phyloP scores from a whole-genome alignment of 768 basidiomycete species.

The Lentinula lateritia region DNA sequence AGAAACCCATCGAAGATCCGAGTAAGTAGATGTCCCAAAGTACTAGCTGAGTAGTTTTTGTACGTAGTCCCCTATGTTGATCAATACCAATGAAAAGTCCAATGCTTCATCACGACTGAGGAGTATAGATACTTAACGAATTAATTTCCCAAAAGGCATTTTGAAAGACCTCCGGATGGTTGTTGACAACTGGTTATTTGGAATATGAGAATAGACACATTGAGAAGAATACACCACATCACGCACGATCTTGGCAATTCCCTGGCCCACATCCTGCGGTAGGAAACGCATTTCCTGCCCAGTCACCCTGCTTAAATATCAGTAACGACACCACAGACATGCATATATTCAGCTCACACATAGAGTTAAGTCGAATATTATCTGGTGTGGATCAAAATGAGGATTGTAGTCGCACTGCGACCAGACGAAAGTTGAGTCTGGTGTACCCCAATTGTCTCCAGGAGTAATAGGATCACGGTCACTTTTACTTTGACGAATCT shows the following conservation, averaged over 20 bases:
- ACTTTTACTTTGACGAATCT: slow-evolving; percentile 23
- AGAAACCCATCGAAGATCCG: too few species aligned
- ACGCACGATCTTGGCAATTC: slow-evolving; percentile 44
- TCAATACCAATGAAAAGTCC: background rate
- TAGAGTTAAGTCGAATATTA: slow-evolving; percentile 58
- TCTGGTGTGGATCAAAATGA: slow-evolving; percentile 46
- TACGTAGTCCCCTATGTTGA: too few species aligned
- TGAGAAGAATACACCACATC: background rate
- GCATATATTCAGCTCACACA: slow-evolving; percentile 36
- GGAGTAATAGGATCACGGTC: slow-evolving; percentile 7
- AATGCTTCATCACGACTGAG: background rate
- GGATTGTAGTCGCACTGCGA: slow-evolving; percentile 43
- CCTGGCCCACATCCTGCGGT: slow-evolving; percentile 32
- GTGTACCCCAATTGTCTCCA: slow-evolving; percentile 34
- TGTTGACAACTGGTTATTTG: slow-evolving; percentile 42
- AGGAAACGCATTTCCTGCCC: slow-evolving; percentile 41
- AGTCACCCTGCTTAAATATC: slow-evolving; percentile 37
- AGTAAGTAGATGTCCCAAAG: too few species aligned
- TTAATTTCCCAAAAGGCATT: slow-evolving; percentile 72
- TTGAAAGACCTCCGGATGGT: slow-evolving; percentile 50
- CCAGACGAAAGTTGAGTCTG: slow-evolving; percentile 40
- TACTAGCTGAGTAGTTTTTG: too few species aligned
- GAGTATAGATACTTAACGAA: slow-evolving; percentile 49
- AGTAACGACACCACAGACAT: background rate
- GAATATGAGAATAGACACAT: background rate